These are phyloP conservation scores for Halocafeteria seosinensis DNA, from an alignment of 108 stramenopile species.

Conservation along the genomic window DNA sequence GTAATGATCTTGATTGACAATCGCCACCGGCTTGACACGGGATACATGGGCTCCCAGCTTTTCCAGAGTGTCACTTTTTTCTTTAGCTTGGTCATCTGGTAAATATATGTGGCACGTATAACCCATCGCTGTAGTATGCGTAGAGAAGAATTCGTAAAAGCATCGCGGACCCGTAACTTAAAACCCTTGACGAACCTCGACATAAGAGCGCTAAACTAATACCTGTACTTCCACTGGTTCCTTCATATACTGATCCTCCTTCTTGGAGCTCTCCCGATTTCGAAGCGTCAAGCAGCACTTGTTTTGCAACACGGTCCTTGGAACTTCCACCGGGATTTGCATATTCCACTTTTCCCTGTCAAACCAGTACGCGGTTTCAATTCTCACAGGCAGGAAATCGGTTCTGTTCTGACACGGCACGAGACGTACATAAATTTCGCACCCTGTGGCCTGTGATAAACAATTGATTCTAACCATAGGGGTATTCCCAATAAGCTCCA, in stretches of 20 bases:
- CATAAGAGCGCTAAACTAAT: constrained; percentile 70
- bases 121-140: no score
- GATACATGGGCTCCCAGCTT: constrained; percentile 31
- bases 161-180: no score
- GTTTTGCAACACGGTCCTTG: constrained; percentile 42
- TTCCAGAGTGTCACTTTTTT: constrained; percentile 18
- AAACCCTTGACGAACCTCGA: no score
- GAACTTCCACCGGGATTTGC: constrained; percentile 38
- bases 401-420: no score
- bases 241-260: constrained; percentile 41
- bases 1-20: constrained; percentile 42
- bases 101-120: constrained; percentile 66
- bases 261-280: constrained; percentile 8
- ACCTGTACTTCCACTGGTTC: constrained; percentile 71
- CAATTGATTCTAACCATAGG: constrained; percentile 4
- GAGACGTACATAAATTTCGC: constrained; percentile 7
- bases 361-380: no score
- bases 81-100: constrained; percentile 57
- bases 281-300: constrained; percentile 30
- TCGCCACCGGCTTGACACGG: constrained; percentile 23
- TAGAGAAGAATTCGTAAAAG: no score
- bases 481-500: constrained; percentile 8
- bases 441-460: constrained; percentile 11
- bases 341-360: constrained; percentile 20
- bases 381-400: no score